A percentile compares a stretch with the other conserved stretches of the same genome.
phyloP scores from a whole-genome alignment of 2,329 filamentous ascomycete genomes.

The Mariannaea sp. region DNA sequence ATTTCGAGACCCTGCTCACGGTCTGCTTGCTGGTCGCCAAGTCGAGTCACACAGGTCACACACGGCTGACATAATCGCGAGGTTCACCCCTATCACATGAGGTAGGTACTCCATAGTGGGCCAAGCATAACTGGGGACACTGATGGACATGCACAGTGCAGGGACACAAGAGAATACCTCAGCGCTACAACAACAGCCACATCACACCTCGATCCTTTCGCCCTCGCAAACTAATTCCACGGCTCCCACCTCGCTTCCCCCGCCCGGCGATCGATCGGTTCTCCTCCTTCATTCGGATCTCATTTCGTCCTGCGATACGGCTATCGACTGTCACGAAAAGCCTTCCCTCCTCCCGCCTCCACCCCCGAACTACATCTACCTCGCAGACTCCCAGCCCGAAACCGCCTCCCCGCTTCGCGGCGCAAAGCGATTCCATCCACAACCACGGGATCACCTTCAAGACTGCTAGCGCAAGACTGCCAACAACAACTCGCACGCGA shows the following conservation, averaged over 20 bases:
- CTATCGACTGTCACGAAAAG: neutral
- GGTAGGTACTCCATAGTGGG: neutral
- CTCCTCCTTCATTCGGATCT: constrained; percentile 4
- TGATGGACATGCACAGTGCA: constrained; percentile 27
- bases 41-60: neutral
- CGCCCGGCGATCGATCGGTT: constrained; percentile 18
- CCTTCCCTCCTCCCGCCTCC: neutral
- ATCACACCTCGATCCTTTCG: constrained; percentile 24
- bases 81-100: constrained; percentile 1
- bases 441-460: constrained; percentile 16
- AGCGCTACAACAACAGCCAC: constrained; percentile 27
- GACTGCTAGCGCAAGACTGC: constrained; percentile 23
- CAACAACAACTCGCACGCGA: constrained; percentile 25
- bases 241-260: constrained; percentile 18
- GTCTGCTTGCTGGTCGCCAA: neutral
- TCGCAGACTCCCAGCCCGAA: constrained; percentile 16
- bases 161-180: constrained; percentile 24
- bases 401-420: constrained; percentile 19
- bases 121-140: neutral
- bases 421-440: constrained; percentile 16
- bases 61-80: neutral
- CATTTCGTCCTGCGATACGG: constrained; percentile 2
- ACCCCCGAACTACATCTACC: constrained; percentile 9
- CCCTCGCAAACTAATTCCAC: constrained; percentile 17
- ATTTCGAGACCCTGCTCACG: neutral